Conservation (phyloP, 768 basidiomycete species). For the Kwoniella botswanensis region DNA sequence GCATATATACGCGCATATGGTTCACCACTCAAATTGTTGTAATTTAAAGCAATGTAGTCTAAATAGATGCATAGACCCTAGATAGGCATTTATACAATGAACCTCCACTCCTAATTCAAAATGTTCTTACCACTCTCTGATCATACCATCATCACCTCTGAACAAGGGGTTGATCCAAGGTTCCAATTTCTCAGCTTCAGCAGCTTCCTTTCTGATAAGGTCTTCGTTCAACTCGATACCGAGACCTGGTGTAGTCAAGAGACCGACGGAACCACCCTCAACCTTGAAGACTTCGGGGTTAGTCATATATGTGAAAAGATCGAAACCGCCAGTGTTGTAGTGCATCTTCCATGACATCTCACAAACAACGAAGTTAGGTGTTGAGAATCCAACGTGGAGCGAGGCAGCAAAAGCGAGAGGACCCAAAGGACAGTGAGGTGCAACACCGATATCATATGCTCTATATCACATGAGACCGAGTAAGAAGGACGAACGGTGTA, state of each 20-base stretch:
- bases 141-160: conserved; percentile 52
- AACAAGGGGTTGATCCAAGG: conserved; percentile 56
- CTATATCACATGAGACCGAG: conserved; percentile 11
- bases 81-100: not conserved
- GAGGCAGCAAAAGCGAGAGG: conserved; percentile 75
- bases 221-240: conserved; percentile 57
- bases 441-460: conserved; percentile 71
- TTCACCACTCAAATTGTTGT: not conserved
- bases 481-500: not conserved
- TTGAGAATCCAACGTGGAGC: conserved; percentile 67
- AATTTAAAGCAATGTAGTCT: not conserved
- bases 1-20: not conserved
- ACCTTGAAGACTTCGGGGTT: conserved; percentile 57
- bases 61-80: not conserved
- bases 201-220: conserved; percentile 48
- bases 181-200: conserved; percentile 45
- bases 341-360: conserved; percentile 57
- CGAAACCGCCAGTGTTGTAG: conserved; percentile 55
- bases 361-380: conserved; percentile 65
- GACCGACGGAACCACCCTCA: conserved; percentile 46
- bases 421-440: conserved; percentile 70
- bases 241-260: conserved; percentile 51
- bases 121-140: conserved; percentile 51
- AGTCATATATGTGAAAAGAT: conserved; percentile 55
- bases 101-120: not conserved